These are phyloP conservation scores for Populus pruinosa DNA, from an alignment of 345 rosid species.

Conservation along the genomic window DNA sequence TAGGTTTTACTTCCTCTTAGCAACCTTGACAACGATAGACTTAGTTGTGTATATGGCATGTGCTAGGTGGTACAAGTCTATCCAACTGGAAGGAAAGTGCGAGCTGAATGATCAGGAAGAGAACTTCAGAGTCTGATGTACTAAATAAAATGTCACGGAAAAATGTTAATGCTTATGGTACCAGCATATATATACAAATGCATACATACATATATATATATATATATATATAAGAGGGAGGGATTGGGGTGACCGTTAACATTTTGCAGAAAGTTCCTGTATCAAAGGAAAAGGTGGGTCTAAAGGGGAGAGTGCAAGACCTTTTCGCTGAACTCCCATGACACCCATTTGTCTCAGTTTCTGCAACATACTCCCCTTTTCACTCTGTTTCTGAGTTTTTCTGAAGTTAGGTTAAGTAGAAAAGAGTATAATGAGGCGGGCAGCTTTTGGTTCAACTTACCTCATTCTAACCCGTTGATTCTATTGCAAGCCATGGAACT, in stretches of 20 bases:
- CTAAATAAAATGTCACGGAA: constrained; percentile 1
- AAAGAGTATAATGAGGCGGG: constrained; percentile 10
- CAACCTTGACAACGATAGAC: constrained; percentile 65
- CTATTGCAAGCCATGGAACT: constrained; percentile 4
- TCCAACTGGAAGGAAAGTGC: constrained; percentile 59
- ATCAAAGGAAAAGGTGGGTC: constrained; percentile 9
- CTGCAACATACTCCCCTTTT: constrained; percentile 8
- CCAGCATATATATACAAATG: background rate
- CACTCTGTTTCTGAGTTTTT: background rate
- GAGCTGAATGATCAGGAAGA: constrained; percentile 34
- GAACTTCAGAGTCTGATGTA: constrained; percentile 44
- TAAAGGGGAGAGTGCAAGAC: background rate
- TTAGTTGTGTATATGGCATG: constrained; percentile 58
- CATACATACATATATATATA: too few species aligned
- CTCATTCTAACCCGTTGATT: constrained; percentile 23
- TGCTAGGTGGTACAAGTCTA: constrained; percentile 86
- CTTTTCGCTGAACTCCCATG: background rate
- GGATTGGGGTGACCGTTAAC: background rate
- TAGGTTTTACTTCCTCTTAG: constrained; percentile 87
- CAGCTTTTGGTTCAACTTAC: constrained; percentile 10
- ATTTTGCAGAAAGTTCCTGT: background rate
- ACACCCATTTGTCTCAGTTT: constrained; percentile 7
- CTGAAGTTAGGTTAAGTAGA: constrained; percentile 5
- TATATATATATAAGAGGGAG: constrained; percentile 25
- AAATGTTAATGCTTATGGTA: constrained; percentile 4